These are phyloP conservation scores for Leishmania gerbilli DNA, from an alignment of 208 protist genomes.

Conservation along the genomic window DNA sequence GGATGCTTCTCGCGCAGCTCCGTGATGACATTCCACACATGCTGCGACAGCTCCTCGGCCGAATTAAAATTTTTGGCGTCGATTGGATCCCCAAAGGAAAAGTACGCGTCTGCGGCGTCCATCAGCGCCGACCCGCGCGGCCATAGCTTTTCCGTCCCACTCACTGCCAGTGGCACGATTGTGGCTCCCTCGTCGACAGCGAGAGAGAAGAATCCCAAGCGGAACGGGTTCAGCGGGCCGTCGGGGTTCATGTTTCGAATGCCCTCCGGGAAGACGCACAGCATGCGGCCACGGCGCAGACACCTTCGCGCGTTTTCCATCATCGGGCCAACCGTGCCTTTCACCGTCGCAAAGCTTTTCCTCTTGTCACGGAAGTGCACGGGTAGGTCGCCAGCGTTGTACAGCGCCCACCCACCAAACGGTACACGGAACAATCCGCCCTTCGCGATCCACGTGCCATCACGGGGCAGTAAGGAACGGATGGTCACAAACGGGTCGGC, in stretches of 20 bases:
- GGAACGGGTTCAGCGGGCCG: constrained; percentile 68
- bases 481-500: constrained; percentile 82
- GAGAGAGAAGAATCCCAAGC: constrained; percentile 82
- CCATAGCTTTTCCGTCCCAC: constrained; percentile 81
- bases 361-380: constrained; percentile 81
- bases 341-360: constrained; percentile 72
- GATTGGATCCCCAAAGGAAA: constrained; percentile 76
- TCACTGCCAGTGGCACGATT: constrained; percentile 83
- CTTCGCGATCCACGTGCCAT: constrained; percentile 86
- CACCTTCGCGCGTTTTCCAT: constrained; percentile 75
- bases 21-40: constrained; percentile 65
- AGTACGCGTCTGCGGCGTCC: constrained; percentile 58
- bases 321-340: constrained; percentile 77
- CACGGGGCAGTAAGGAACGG: constrained; percentile 69
- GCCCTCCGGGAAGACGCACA: constrained; percentile 89
- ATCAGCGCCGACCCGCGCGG: constrained; percentile 52
- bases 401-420: constrained; percentile 82
- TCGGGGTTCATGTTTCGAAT: constrained; percentile 71
- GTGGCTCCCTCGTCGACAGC: constrained; percentile 75
- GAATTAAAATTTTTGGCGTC: constrained; percentile 62
- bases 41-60: constrained; percentile 65
- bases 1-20: constrained; percentile 73
- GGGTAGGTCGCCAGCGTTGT: constrained; percentile 73
- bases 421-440: constrained; percentile 78
- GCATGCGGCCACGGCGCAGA: constrained; percentile 71